phyloP scores from a whole-genome alignment of 129 eudicot genomes.

The Pulicaria dysenterica region DNA sequence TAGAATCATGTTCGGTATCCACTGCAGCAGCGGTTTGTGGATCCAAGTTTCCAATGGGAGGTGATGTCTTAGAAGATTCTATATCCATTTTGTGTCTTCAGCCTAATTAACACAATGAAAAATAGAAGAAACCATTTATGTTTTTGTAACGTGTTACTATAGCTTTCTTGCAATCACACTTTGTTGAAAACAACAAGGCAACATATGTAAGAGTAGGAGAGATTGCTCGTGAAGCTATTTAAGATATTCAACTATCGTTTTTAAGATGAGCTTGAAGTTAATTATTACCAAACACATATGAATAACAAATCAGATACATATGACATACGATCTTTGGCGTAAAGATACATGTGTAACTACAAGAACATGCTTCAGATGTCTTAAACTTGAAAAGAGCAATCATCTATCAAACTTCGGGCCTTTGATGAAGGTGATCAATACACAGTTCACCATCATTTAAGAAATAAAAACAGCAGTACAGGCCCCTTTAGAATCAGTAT shows the following conservation, averaged over 20 bases:
- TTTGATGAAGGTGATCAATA: too few relatives aligned
- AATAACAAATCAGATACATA: background rate
- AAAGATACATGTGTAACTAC: too few relatives aligned
- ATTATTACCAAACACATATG: background rate
- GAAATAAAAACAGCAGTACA: too few relatives aligned
- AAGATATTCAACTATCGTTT: background rate
- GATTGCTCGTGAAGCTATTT: background rate
- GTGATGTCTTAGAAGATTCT: conserved; percentile 50
- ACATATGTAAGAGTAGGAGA: conserved; percentile 16
- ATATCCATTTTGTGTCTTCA: conserved; percentile 47
- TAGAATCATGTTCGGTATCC: conserved; percentile 37
- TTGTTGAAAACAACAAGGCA: background rate
- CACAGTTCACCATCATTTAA: too few relatives aligned
- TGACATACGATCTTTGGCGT: background rate
- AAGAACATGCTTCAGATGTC: too few relatives aligned
- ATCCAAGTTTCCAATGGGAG: conserved; percentile 39
- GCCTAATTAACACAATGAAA: conserved; percentile 31
- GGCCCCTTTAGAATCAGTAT: too few relatives aligned
- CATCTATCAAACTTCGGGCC: too few relatives aligned
- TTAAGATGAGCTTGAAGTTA: background rate
- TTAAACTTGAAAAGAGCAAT: too few relatives aligned
- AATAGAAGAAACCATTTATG: conserved; percentile 8
- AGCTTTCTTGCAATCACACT: conserved; percentile 18
- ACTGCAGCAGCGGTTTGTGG: conserved; percentile 36
- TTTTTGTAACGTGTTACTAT: conserved; percentile 15